Conservation (phyloP, 371 early-diverging fungal genomes). For the Globomyces sp. region DNA sequence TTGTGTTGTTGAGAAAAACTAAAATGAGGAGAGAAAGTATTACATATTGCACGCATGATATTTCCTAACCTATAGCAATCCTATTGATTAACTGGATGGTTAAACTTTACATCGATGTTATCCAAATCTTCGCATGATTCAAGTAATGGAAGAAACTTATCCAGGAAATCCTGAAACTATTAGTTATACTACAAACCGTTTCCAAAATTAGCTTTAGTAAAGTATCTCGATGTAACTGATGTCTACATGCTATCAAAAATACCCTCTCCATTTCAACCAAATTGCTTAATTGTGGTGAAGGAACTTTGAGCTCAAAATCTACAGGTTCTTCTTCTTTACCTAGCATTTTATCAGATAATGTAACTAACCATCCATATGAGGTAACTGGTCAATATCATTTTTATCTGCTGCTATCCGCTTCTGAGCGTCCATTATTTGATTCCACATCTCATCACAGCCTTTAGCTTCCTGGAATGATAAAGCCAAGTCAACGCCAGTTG, state of each 20-base stretch:
- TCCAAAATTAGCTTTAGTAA: constrained; percentile 29
- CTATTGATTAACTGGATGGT: constrained; percentile 20
- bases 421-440: constrained; percentile 29
- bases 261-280: constrained; percentile 59
- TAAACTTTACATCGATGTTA: constrained; percentile 27
- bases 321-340: constrained; percentile 12
- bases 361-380: background rate
- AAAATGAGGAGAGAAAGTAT: background rate
- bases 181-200: constrained; percentile 20
- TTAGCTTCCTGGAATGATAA: constrained; percentile 86
- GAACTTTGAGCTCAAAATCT: constrained; percentile 46
- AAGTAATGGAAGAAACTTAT: constrained; percentile 68
- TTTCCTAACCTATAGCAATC: constrained; percentile 70
- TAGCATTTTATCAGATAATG: no score
- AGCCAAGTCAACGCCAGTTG: constrained; percentile 73
- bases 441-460: constrained; percentile 80
- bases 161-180: constrained; percentile 60
- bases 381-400: constrained; percentile 36
- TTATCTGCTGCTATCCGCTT: constrained; percentile 29
- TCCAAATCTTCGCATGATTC: constrained; percentile 77
- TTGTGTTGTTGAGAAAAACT: constrained; percentile 64
- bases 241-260: constrained; percentile 43
- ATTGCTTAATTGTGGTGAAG: constrained; percentile 63
- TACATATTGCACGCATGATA: constrained; percentile 73
- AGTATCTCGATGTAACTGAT: constrained; percentile 27